Evolutionary conservation across 257 asterid genomes (phyloP), one percentile per base, ranked within the genome.

Genomic region (Nicotiana benthamiana): DNA sequence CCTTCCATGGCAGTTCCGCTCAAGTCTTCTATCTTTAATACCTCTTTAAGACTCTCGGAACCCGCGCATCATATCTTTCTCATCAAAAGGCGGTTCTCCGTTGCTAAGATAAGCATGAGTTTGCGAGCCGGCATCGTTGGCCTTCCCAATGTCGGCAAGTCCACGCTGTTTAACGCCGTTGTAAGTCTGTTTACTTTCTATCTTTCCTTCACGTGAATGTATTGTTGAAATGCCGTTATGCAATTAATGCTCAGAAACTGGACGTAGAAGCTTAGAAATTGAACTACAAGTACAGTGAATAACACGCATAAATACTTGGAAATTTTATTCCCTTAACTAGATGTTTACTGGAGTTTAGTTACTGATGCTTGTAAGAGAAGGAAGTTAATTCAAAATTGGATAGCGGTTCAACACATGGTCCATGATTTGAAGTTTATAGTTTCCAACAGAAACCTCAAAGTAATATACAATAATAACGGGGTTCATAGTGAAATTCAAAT

Each of bases 81-180:
- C 59, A 67, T 83, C 34, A 89, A 87, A 80, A 89, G 97, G 80
- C 89, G 89, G 22, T 90, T 87, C 78, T 85, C 97, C 2, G 89
- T 91, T 6, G 86, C 93, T 7, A 93, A 88, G 90, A 87, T 95
- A 79, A 90, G 89, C 91, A 93, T 95, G 99, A 95, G 97, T 84
- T 81, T 95, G 84, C 86, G 86, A 84, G 98, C 99, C 79, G 98
- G 99, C 86, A 95, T 95, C 80, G 99, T 95, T 43, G 98, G 99
- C 54, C 98, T 95, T 75, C 98, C 99, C 75, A 95, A 95, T 85
- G 99, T 95, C 81, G 99, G 99, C 36, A 95, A 95, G 84, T 93
- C 99, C 75, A 95, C 99, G 77, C 94, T 95, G 53, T 95, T 95
- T 90, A 95, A 95, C 87, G 97, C 99, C 85, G 98, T 95, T 9